Evolutionary conservation across 441 rosid genomes (phyloP).

Genomic region (Biscutella auriculata): DNA sequence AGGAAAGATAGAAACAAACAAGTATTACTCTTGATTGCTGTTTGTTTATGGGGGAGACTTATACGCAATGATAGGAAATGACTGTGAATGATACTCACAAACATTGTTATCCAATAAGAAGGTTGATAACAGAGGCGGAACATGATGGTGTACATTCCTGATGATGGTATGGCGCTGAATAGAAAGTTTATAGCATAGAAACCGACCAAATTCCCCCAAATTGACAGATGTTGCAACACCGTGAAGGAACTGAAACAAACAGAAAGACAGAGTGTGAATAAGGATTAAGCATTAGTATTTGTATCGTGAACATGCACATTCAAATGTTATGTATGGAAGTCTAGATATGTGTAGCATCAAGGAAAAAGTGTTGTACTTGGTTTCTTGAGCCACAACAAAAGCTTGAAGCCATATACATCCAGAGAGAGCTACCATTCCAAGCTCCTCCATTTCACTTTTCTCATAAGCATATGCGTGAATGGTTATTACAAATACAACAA

Average conservation of each 20-base stretch:
- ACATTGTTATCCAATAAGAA: constrained; percentile 81
- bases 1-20: not conserved
- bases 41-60: not conserved
- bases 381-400: constrained; percentile 83
- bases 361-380: constrained; percentile 56
- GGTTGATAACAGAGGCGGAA: constrained; percentile 76
- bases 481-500: constrained; percentile 74
- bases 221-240: constrained; percentile 73
- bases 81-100: constrained; percentile 38
- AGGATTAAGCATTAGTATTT: not conserved
- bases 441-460: constrained; percentile 94
- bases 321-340: not conserved
- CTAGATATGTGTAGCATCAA: not conserved
- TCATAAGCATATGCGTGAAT: constrained; percentile 74
- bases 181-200: constrained; percentile 78
- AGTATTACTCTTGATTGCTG: not conserved
- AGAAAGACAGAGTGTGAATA: not conserved
- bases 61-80: not conserved
- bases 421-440: constrained; percentile 95
- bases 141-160: constrained; percentile 96
- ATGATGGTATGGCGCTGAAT: constrained; percentile 73
- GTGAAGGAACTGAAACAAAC: constrained; percentile 74
- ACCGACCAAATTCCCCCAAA: constrained; percentile 82
- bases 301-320: not conserved
- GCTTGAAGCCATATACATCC: constrained; percentile 99